phyloP scores from a whole-genome alignment of 108 stramenopile genomes.

The Fragilariopsis cylindrus region DNA sequence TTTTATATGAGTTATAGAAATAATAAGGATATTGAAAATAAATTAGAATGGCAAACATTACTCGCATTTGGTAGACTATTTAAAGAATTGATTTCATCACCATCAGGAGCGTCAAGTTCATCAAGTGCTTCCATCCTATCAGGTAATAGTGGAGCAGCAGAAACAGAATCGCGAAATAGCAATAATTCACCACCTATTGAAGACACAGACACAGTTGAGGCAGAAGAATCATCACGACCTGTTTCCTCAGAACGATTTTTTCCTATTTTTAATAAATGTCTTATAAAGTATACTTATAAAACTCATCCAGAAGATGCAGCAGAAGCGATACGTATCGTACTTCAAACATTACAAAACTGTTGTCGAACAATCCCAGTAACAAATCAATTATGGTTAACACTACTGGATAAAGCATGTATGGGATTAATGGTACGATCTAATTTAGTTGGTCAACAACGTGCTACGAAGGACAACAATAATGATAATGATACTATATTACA shows the following conservation, averaged over 20 bases:
- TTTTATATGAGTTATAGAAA: conserved; percentile 22
- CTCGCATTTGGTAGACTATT: conserved; percentile 22
- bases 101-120: neutral
- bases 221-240: neutral
- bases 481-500: conserved; percentile 11
- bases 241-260: conserved; percentile 22
- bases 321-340: conserved; percentile 21
- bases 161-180: neutral
- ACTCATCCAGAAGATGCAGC: conserved; percentile 25
- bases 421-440: conserved; percentile 22
- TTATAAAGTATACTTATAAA: conserved; percentile 13
- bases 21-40: conserved; percentile 8
- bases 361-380: conserved; percentile 20
- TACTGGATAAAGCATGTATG: conserved; percentile 22
- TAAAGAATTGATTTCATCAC: conserved; percentile 10
- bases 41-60: conserved; percentile 17
- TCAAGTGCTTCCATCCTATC: neutral
- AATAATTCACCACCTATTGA: neutral
- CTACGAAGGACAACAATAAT: conserved; percentile 8
- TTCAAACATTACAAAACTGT: conserved; percentile 19
- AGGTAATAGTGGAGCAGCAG: neutral
- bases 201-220: too few relatives aligned
- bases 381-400: conserved; percentile 18
- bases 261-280: conserved; percentile 7
- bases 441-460: conserved; percentile 21